Base-by-base conservation (phyloP, 306 rosid species). In the Malus domestica region DNA sequence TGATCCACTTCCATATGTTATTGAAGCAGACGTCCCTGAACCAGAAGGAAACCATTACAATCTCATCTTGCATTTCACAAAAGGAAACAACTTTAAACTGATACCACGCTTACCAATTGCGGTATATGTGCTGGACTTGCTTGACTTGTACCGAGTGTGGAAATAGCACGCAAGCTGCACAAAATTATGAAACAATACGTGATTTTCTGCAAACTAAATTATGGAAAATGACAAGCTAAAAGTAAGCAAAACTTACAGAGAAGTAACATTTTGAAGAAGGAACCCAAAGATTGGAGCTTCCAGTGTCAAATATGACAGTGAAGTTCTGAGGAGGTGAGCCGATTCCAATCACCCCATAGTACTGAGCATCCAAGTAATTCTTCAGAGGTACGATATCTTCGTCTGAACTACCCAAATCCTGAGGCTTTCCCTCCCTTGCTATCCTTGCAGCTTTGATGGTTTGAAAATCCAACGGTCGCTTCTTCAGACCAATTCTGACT, bases 271-370 rank as follows among this genome's bases (percentile, higher is more conserved):
- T 87, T 49, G 96, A 80, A 29, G 97, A 90, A 71, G 96, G 97
- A 82, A 92, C 92, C 96, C 96, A 92, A 15, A 92, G 90, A 81
- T 92, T 92, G 78, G 97, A 90, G 80, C 93, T 92, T 22, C 93
- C 97, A 1, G 93, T 89, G 81, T 93, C 98, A 77, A 93, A 93
- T 79, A 93, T 86, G 81, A 93, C 95, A 69, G 85, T 69, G 84
- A 93, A 93, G 25, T 80, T 89, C 76, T 93, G 98, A 44, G 93
- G 90, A 16, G 98, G 98, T 6, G 98, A 83, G 76, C 96, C 98
- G 75, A 93, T 88, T 73, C 95, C 89, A 83, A 93, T 93, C 88
- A 87, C 96, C 77, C 98, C 98, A 76, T 64, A 90, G 80, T 93
- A 93, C 61, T 93, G 96, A 23, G 98, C 96, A 81, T 90, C 91